Percentiles rank a stretch among this genome's conserved stretches.
Evolutionary conservation across 257 asterid genomes (phyloP).

Genomic region (Solanum tarijense): DNA sequence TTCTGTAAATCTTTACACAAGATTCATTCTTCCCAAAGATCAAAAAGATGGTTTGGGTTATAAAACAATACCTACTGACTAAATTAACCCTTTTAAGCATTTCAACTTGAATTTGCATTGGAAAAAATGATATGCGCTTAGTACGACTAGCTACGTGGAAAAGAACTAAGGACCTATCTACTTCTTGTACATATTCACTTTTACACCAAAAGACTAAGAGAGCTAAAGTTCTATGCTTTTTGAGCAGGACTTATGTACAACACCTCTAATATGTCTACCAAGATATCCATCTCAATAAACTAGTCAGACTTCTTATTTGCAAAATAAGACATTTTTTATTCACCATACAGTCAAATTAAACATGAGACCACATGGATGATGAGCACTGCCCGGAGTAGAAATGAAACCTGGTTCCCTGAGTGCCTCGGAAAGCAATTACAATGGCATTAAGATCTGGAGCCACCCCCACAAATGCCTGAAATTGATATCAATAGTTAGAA

Average conservation of each 20-base stretch:
- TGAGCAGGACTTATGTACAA: background rate
- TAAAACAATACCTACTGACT: background rate
- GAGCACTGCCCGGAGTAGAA: background rate
- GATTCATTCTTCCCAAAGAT: background rate
- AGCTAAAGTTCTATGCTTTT: background rate
- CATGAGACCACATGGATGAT: background rate
- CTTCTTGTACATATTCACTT: background rate
- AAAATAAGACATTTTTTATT: background rate
- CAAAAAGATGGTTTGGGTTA: background rate
- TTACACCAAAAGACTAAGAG: background rate
- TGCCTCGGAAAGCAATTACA: conserved; percentile 93
- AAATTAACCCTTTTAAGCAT: background rate
- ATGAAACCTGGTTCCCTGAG: conserved; percentile 72
- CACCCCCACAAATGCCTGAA: conserved; percentile 91
- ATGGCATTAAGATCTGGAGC: conserved; percentile 66
- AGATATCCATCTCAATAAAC: background rate
- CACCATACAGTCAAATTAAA: background rate
- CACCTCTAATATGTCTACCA: background rate
- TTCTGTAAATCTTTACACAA: background rate
- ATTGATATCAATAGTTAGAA: conserved; percentile 1
- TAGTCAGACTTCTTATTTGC: background rate
- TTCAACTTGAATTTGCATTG: background rate
- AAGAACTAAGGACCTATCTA: background rate
- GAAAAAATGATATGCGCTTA: background rate
- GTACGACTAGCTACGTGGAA: background rate